Base-by-base conservation (phyloP, 2,329 filamentous ascomycete genomes). In the Hypocreales sp. region DNA sequence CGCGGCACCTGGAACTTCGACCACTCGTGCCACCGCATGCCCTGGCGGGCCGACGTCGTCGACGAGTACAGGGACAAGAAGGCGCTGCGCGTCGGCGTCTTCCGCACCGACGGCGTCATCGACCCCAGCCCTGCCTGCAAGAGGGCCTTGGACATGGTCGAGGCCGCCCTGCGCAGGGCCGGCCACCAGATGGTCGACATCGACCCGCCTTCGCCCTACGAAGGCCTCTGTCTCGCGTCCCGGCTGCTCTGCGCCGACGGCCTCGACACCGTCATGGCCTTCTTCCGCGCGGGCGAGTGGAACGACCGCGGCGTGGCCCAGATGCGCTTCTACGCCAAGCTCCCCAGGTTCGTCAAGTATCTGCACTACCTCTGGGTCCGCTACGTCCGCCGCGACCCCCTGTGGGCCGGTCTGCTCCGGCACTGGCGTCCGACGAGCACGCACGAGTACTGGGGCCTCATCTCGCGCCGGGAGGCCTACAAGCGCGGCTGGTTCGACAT, bases 1-100 rank as follows among this genome's bases (percentile, higher is more conserved):
- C 87, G 90, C 73, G 61, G 80, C 51, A 82, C 84, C 0, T 94
- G 86, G 86, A 76, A 68, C 32, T 92, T 92, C 44, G 86, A 93
- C 46, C 75, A 82, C 40, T 77, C 72, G 1, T 81, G 87, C 2
- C 83, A 92, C 44, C 84, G 83, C 0, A 62, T 94, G n/a, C 60
- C 67, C 3, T 94, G 86, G 86, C 61, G 79, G 31, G 47, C 61
- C 3, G 61, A 77, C 0, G 41, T 73, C 1, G 68, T 72, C 37
- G 48, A 61, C 11, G 69, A 74, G 24, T 74, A 67, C 32, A 51
- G 57, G 20, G 60, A 66, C 17, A 77, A 73, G 48, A 68, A 67
- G 44, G 67, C 56, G 34, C 56, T 92, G 12, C 66, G 72, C 14
- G 64, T 93, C 8, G 86, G 86, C 5, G 59, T 94, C 11, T 61